A percentile compares a stretch with the other conserved stretches of the same genome.
Evolutionary conservation across 768 basidiomycete genomes (phyloP).

Genomic region (Porphyrellus cyaneotinctus): DNA sequence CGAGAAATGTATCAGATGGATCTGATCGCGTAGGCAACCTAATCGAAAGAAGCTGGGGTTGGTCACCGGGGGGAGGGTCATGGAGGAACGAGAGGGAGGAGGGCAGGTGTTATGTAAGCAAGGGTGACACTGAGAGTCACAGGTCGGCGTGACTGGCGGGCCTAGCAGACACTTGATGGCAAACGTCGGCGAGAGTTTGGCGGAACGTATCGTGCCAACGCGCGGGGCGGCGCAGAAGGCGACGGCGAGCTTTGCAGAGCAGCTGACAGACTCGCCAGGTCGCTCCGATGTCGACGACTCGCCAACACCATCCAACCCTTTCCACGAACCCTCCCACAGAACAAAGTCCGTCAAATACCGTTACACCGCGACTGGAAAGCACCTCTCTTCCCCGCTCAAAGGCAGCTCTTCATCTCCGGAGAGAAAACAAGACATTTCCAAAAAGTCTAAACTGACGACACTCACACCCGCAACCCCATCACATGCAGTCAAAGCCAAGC

Average conservation of each 20-base stretch:
- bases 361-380: slow-evolving; percentile 31
- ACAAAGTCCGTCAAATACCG: slow-evolving; percentile 31
- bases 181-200: slow-evolving; percentile 7
- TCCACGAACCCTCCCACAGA: slow-evolving; percentile 22
- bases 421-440: slow-evolving; percentile 11
- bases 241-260: slow-evolving; percentile 29
- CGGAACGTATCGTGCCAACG: slow-evolving; percentile 18
- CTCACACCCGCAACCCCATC: slow-evolving; percentile 12
- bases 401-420: slow-evolving; percentile 32
- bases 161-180: slow-evolving; percentile 11
- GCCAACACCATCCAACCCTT: slow-evolving; percentile 17
- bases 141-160: slow-evolving; percentile 12
- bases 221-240: slow-evolving; percentile 36
- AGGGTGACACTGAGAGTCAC: slow-evolving; percentile 10
- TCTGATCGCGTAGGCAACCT: slow-evolving; percentile 15
- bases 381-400: slow-evolving; percentile 32
- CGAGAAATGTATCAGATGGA: slow-evolving; percentile 4
- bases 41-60: slow-evolving; percentile 2
- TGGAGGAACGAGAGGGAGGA: slow-evolving; percentile 14
- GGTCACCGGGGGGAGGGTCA: too few relatives aligned
- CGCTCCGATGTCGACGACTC: slow-evolving; percentile 26
- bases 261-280: slow-evolving; percentile 27
- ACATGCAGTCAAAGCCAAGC: slow-evolving; percentile 11
- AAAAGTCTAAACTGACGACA: neutral
- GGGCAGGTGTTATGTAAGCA: slow-evolving; percentile 14